Conservation (phyloP, 1,284 basidiomycete species). For the Apiotrichum gracile region DNA sequence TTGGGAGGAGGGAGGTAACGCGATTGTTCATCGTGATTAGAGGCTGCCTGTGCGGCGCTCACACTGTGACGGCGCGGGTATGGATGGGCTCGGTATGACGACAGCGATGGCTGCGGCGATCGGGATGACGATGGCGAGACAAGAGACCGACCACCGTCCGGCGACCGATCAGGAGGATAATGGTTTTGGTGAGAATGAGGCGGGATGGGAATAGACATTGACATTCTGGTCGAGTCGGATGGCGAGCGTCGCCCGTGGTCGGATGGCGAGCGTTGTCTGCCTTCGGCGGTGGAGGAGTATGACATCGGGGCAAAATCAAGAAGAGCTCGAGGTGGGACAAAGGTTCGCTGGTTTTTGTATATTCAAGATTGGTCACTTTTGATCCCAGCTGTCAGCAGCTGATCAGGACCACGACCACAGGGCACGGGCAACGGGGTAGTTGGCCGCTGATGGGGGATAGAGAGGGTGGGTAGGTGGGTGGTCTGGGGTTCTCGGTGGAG, state of each 20-base stretch:
- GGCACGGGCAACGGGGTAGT: background rate
- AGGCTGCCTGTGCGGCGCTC: background rate
- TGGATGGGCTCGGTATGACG: conserved; percentile 12
- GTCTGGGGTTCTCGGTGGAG: background rate
- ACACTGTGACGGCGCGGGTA: conserved; percentile 9
- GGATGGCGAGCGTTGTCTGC: conserved; percentile 1
- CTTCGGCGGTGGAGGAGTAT: background rate
- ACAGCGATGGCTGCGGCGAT: conserved; percentile 8
- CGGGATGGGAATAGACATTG: conserved; percentile 14
- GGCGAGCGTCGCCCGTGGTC: background rate
- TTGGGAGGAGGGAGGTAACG: conserved; percentile 17
- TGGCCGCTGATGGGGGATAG: background rate
- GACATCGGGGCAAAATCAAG: background rate
- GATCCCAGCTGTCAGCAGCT: background rate
- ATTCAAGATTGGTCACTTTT: background rate
- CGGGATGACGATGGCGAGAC: conserved; percentile 7
- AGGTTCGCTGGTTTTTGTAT: background rate
- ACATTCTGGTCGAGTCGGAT: conserved; percentile 2
- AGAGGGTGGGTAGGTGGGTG: background rate
- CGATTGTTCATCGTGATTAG: background rate
- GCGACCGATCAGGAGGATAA: background rate
- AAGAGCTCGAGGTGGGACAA: background rate
- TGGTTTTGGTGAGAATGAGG: background rate
- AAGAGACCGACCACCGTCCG: conserved; percentile 2
- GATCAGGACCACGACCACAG: background rate